phyloP scores from a whole-genome alignment of 2,329 filamentous ascomycete genomes.

The Neodidymelliopsis sp. region DNA sequence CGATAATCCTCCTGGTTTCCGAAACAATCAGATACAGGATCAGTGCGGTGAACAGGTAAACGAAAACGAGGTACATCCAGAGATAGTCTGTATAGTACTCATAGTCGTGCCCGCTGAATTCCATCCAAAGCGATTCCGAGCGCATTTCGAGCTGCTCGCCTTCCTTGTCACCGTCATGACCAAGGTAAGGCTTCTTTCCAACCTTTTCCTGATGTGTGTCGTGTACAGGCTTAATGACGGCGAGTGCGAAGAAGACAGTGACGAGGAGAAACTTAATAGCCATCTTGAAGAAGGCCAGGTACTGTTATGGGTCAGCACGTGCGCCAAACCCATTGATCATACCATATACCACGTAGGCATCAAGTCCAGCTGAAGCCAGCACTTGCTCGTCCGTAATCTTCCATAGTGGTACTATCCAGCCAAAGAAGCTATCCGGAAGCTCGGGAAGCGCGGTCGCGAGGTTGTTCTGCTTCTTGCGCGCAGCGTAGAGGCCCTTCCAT shows the following conservation, averaged over 20 bases:
- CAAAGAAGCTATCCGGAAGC: conserved; percentile 84
- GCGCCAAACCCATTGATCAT: too few species aligned
- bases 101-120: conserved; percentile 38
- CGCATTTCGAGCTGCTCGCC: conserved; percentile 29
- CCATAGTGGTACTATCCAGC: conserved; percentile 90
- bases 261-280: conserved; percentile 81
- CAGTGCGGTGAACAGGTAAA: conserved; percentile 86
- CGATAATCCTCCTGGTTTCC: conserved; percentile 85
- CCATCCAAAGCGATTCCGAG: conserved; percentile 24
- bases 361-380: conserved; percentile 85
- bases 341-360: conserved; percentile 82
- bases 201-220: conserved; percentile 61
- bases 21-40: conserved; percentile 83
- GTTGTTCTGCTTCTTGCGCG: conserved; percentile 78
- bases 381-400: conserved; percentile 88
- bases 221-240: conserved; percentile 87
- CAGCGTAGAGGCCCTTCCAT: conserved; percentile 91
- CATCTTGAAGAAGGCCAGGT: conserved; percentile 96
- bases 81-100: conserved; percentile 67
- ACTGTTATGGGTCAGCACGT: too few species aligned
- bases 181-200: conserved; percentile 29
- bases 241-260: conserved; percentile 81
- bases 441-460: conserved; percentile 73
- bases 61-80: conserved; percentile 94
- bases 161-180: conserved; percentile 19